Evolutionary conservation across 352 stramenopile genomes (phyloP).

Genomic region (Phytophthora kernoviae): DNA sequence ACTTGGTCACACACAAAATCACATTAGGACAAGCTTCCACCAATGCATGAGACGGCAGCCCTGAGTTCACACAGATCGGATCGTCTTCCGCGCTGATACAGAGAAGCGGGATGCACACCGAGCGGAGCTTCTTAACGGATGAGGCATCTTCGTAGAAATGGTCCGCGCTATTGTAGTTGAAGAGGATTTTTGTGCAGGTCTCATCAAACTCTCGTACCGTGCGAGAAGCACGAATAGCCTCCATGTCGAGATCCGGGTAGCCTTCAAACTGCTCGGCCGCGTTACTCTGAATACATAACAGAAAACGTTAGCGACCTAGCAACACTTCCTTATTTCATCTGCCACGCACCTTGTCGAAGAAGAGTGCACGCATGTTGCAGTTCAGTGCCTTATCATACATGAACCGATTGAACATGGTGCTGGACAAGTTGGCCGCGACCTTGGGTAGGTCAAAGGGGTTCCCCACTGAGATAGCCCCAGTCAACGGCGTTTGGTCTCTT

Average conservation of each 20-base stretch:
- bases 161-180: constrained; percentile 54
- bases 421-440: constrained; percentile 48
- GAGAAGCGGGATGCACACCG: constrained; percentile 52
- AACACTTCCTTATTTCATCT: neutral
- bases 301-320: constrained; percentile 4
- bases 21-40: constrained; percentile 50
- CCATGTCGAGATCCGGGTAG: constrained; percentile 50
- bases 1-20: constrained; percentile 62
- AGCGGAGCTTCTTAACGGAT: constrained; percentile 35
- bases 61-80: constrained; percentile 45
- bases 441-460: constrained; percentile 73
- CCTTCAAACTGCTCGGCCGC: constrained; percentile 46
- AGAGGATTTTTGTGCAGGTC: constrained; percentile 52
- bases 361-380: constrained; percentile 53
- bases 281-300: constrained; percentile 18
- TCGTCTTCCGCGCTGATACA: constrained; percentile 65
- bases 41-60: constrained; percentile 33
- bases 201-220: constrained; percentile 65
- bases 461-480: constrained; percentile 58
- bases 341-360: constrained; percentile 49
- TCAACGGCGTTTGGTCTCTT: constrained; percentile 36
- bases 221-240: constrained; percentile 29
- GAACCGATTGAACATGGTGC: constrained; percentile 49
- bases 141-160: constrained; percentile 62
- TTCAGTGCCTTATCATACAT: constrained; percentile 62